Evolutionary conservation across 495 filamentous ascomycete species (phyloP).

Genomic region (Chaetomium cochliodes): DNA sequence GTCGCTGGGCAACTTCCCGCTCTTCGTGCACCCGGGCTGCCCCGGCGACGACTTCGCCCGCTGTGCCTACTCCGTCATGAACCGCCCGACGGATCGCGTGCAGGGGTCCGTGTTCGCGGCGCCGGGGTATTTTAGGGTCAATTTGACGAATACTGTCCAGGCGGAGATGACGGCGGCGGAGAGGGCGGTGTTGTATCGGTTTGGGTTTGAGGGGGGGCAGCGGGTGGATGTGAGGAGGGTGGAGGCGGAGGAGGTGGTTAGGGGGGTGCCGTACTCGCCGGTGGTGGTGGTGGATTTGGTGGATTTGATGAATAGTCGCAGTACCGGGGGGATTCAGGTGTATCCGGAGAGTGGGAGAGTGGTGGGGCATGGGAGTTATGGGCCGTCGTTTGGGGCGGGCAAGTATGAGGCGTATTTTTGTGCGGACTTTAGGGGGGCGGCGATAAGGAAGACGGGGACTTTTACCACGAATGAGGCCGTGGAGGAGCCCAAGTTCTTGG

Average conservation of each 20-base stretch:
- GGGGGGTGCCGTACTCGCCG: slow-evolving; percentile 51
- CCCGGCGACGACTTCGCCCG: slow-evolving; percentile 59
- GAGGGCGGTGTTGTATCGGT: slow-evolving; percentile 66
- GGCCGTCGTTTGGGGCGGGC: slow-evolving; percentile 67
- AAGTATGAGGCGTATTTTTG: slow-evolving; percentile 61
- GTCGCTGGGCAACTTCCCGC: slow-evolving; percentile 72
- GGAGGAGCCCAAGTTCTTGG: slow-evolving; percentile 49
- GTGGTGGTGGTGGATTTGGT: slow-evolving; percentile 63
- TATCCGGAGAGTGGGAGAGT: slow-evolving; percentile 55
- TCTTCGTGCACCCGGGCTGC: slow-evolving; percentile 68
- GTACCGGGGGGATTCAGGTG: slow-evolving; percentile 57
- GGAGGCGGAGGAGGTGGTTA: background rate
- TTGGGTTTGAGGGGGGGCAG: slow-evolving; percentile 53
- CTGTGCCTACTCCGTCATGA: slow-evolving; percentile 57
- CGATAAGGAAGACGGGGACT: slow-evolving; percentile 56
- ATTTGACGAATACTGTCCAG: slow-evolving; percentile 58
- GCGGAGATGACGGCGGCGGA: slow-evolving; percentile 71
- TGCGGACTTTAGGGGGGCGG: slow-evolving; percentile 65
- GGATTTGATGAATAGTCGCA: slow-evolving; percentile 60
- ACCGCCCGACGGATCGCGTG: slow-evolving; percentile 49
- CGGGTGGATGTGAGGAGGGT: slow-evolving; percentile 13
- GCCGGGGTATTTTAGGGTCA: slow-evolving; percentile 68
- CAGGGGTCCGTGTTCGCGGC: slow-evolving; percentile 54
- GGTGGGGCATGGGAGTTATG: slow-evolving; percentile 60
- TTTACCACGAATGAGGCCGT: slow-evolving; percentile 48